Evolutionary conservation across 2,329 filamentous ascomycete species (phyloP).

Genomic region (Trichoderma sp.): DNA sequence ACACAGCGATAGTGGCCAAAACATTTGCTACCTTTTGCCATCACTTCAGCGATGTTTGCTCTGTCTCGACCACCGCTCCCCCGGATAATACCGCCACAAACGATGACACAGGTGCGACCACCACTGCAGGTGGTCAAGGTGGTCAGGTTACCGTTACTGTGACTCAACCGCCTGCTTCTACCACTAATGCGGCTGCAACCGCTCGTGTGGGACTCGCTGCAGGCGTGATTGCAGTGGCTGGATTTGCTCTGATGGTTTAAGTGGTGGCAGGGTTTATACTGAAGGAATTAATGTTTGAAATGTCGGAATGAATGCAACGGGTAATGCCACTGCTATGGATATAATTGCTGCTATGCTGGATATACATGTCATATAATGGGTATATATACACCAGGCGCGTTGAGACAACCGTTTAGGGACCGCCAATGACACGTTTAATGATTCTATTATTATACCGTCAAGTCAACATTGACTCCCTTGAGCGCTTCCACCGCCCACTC

Average conservation of each 20-base stretch:
- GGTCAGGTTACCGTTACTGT: neutral
- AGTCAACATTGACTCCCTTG: conserved; percentile 73
- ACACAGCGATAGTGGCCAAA: conserved; percentile 27
- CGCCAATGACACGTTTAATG: neutral
- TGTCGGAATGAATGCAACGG: neutral
- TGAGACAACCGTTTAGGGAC: neutral
- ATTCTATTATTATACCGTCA: conserved; percentile 25
- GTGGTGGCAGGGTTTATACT: no score
- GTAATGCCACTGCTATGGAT: neutral
- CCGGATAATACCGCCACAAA: neutral
- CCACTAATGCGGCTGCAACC: neutral
- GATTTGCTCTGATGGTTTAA: neutral
- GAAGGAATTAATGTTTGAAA: neutral
- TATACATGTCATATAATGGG: neutral
- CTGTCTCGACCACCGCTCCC: conserved; percentile 20
- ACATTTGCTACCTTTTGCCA: conserved; percentile 32
- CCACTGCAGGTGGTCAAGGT: neutral
- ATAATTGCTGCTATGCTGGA: neutral
- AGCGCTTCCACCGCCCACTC: conserved; percentile 82
- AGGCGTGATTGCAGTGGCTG: neutral
- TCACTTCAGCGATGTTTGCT: conserved; percentile 31
- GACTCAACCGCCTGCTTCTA: neutral
- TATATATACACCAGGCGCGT: neutral
- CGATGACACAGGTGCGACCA: neutral
- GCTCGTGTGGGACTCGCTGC: neutral